Evolutionary conservation across 1,284 basidiomycete species (phyloP), one percentile per base, ranked within the genome.

Genomic region (Cystobasidium pallidum): DNA sequence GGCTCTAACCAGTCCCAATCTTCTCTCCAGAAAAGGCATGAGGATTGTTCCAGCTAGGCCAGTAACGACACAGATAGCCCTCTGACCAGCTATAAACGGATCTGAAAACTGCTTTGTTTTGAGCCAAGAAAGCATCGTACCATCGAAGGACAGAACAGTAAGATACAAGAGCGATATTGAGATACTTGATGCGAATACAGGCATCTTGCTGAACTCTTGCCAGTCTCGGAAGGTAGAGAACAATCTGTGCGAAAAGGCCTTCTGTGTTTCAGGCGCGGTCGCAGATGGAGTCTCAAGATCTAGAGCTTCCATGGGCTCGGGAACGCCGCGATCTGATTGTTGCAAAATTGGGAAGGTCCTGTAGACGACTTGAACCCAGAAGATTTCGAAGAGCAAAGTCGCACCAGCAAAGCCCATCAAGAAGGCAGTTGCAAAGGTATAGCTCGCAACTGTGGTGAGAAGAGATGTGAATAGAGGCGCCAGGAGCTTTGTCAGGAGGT

Each of bases 391-490:
- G 2, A 65, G 74, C 17, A 77, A 43, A 0, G 80, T 80, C 1
- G 77, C 24, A 21, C 76, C 49, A 1, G 78, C 75, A 24, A 81
- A 54, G 0, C 72, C 76, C 4, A 82, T 77, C 13, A 81, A 75
- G 45, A 77, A 73, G 0, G 74, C 75, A 0, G 78, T 76, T 0
- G 81, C 77, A 24, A 77, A 71, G 1, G 74, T 63, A 73, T 83
- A 82, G 0, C 79, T 79, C 0, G 70, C 73, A 0, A 77, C 55
- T 0, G 80, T 78, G 0, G 85, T 85, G 36, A 87, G 80, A n/a
- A 84, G 78, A 0, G 85, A 86, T 15, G 86, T 85, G 67, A 87
- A 86, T 3, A 87, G 79, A 0, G 86, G 86, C 1, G 86, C 83
- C 3, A 84, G 74, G 3, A 87, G 83, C 75, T 87, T 86, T 76